Base-by-base conservation (phyloP, 768 basidiomycete species). In the Phanerochaete carnosa region DNA sequence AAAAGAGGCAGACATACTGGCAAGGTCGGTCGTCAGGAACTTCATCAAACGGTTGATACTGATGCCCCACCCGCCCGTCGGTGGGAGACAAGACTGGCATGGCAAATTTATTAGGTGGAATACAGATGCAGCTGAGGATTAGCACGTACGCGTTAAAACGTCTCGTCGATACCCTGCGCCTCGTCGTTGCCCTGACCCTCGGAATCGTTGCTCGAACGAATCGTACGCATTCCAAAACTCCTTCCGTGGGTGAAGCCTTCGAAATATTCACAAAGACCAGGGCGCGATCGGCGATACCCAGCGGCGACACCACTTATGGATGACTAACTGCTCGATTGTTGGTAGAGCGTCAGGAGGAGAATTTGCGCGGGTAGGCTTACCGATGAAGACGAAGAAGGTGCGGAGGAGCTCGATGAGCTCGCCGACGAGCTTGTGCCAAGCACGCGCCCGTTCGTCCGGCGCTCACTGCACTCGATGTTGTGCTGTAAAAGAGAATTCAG, bases 141-240 rank as follows among this genome's bases (percentile, higher is more conserved):
- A n/a, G 29, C n/a, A 58, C 91, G 69, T 77, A 95, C 89, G 96
- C 95, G 68, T 98, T 88, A 57, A 84, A 69, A 98, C 2, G 91
- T 92, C 78, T 98, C 96, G 65, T 99, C 97, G 57, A 98, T 84
- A 6, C 92, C 94, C 74, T 99, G 97, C 9, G 95, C 96, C 75
- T 99, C 97, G 46, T 99, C 97, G 68, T 99, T 97, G 58, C 97
- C 97, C 63, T 88, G 86, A 58, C 94, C 94, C 87, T 98, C 80
- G 98, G 97, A 45, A 97, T 99, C 95, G 83, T 76, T 99, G 97
- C 74, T 95, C 93, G 71, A 95, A 96, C 0, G 94, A 96, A 76
- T 99, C 97, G 74, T 99, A 99, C 26, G 97, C 96, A 69, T 99
- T 98, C 81, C 94, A 95, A 75, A 98, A 88, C 76, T 98, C 96